Conservation (phyloP, 1,284 basidiomycete species). For the Moesziomyces antarcticus region DNA sequence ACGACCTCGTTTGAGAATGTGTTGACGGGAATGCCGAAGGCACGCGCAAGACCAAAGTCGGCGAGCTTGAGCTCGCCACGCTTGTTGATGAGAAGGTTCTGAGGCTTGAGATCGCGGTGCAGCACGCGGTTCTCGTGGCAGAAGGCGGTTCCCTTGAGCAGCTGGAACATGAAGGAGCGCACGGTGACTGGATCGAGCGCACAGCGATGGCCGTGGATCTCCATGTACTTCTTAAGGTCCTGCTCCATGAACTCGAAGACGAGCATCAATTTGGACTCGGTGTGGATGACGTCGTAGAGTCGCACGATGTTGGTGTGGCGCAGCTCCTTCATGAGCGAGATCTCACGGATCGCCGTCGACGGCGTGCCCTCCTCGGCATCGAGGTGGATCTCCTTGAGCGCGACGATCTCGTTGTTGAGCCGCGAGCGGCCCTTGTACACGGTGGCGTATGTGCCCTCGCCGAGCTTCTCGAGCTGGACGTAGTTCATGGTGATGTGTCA, state of each 20-base stretch:
- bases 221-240: constrained; percentile 99
- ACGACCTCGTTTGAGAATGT: constrained; percentile 72
- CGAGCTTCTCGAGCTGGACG: constrained; percentile 67
- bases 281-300: constrained; percentile 97
- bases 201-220: constrained; percentile 93
- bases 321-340: constrained; percentile 95
- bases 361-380: constrained; percentile 95
- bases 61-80: constrained; percentile 98
- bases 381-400: constrained; percentile 90
- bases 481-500: constrained; percentile 56
- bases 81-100: constrained; percentile 96
- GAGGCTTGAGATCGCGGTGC: constrained; percentile 96
- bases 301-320: constrained; percentile 95
- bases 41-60: constrained; percentile 86
- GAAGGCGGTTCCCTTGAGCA: constrained; percentile 96
- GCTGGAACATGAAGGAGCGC: constrained; percentile 95
- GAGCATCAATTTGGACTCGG: constrained; percentile 91
- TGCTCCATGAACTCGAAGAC: constrained; percentile 99
- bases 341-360: constrained; percentile 93
- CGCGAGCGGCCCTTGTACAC: constrained; percentile 67
- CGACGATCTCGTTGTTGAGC: constrained; percentile 65
- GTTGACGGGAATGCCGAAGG: constrained; percentile 70
- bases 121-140: constrained; percentile 99
- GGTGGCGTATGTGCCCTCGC: constrained; percentile 67
- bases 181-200: constrained; percentile 93